Evolutionary conservation across 129 eudicot species (phyloP), one percentile per base, ranked within the genome.

Genomic region (Tagetes patula): DNA sequence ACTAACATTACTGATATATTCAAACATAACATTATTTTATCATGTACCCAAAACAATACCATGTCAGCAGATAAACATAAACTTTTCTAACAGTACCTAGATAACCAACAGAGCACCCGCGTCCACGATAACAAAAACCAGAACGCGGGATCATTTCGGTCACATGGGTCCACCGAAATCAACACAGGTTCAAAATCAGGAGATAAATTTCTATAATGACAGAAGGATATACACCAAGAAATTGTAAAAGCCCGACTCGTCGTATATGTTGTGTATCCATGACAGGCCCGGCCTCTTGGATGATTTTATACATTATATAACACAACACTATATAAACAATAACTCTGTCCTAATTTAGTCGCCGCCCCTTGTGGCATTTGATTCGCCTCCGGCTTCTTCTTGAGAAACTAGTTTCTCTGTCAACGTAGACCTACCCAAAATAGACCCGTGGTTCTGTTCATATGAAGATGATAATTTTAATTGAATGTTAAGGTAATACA

Each of bases 401-500:
- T 77, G 69, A 66, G 47, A 60, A n/a, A 43, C 78, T 60, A 68
- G 40, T 78, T 79, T 76, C 72, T 81, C 86, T 46, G 64, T 74
- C 78, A 43, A 72, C 66, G 59, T 6, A 37, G 85, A 79, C 37
- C 69, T 48, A 61, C 69, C 43, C 4, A 56, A 41, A 52, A 62
- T 50, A 39, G 73, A 75, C 65, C 78, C 81, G 2, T 81, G 89
- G 39, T 68, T 79, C 96, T 90, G 87, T 84, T 75, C 71, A 77
- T 60, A 69, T 8, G 37, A 53, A 74, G 9, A 50, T 47, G 9
- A 65, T 3, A 74, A 41, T n/a, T 42, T 56, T 8, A 47, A 52
- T 69, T 54, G 5, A 31, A 52, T 41, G 64, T 13, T 30, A 32
- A 46, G 32, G 36, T 67, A 76, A 43, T 20, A 12, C 33, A 68